Evolutionary conservation across 208 protist genomes (phyloP).

Genomic region (Trypanosoma congolense): DNA sequence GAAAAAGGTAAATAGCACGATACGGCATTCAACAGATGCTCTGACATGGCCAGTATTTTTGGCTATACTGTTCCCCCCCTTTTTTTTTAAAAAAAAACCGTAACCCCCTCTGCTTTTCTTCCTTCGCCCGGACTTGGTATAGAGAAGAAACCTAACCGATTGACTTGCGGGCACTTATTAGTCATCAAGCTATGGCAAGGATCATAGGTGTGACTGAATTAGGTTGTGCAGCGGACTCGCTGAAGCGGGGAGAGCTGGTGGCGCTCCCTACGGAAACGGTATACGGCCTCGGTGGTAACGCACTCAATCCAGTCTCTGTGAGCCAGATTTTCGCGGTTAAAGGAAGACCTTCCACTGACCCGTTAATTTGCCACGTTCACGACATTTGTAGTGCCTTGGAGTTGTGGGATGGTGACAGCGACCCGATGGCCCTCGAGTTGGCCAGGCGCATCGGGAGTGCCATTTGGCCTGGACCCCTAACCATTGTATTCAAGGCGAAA

Average conservation of each 20-base stretch:
- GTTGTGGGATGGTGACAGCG: conserved; percentile 58
- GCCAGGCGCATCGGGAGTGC: conserved; percentile 50
- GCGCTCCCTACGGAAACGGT: conserved; percentile 98
- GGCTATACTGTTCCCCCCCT: too few relatives aligned
- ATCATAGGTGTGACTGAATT: conserved; percentile 60
- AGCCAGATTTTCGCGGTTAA: conserved; percentile 94
- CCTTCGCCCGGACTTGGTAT: too few relatives aligned
- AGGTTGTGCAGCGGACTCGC: conserved; percentile 38
- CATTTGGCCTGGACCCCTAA: conserved; percentile 93
- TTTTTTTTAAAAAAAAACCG: too few relatives aligned
- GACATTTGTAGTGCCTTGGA: conserved; percentile 44
- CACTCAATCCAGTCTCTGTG: conserved; percentile 77
- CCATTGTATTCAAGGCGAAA: conserved; percentile 78
- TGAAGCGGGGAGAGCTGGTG: conserved; percentile 77
- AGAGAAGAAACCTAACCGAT: neutral
- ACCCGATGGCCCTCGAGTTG: conserved; percentile 40
- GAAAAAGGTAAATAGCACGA: too few relatives aligned
- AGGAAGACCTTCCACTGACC: conserved; percentile 92
- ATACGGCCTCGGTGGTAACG: conserved; percentile 97
- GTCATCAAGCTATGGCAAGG: conserved; percentile 24
- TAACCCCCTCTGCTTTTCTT: too few relatives aligned
- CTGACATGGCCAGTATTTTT: too few relatives aligned
- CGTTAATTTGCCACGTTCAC: conserved; percentile 95
- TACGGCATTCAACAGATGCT: too few relatives aligned
- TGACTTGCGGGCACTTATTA: neutral